These are phyloP conservation scores for Picochlorum sp. DNA, from an alignment of 139 green algal genomes.

Conservation along the genomic window DNA sequence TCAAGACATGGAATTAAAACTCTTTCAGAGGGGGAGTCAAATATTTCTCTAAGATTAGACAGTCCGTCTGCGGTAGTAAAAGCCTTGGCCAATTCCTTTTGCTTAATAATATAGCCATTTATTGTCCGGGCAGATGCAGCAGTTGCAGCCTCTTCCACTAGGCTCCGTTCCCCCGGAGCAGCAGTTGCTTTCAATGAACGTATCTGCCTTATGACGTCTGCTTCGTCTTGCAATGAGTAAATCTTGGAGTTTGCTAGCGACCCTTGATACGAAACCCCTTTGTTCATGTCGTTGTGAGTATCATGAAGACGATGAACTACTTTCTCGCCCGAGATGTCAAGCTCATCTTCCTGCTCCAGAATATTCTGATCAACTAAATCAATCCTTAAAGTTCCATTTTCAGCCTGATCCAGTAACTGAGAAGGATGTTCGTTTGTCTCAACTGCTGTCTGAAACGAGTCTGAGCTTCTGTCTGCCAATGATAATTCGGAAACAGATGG, in stretches of 20 bases:
- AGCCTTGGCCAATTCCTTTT: slow-evolving; percentile 16
- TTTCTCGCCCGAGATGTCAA: too few relatives aligned
- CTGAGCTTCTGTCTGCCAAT: background rate
- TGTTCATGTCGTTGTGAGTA: too few relatives aligned
- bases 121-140: slow-evolving; percentile 16
- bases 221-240: background rate
- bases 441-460: background rate
- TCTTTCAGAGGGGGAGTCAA: slow-evolving; percentile 40
- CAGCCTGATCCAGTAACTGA: too few relatives aligned
- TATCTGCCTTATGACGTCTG: slow-evolving; percentile 48
- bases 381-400: too few relatives aligned
- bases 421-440: too few relatives aligned
- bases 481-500: background rate
- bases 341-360: too few relatives aligned
- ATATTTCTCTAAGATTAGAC: slow-evolving; percentile 57
- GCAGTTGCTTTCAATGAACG: slow-evolving; percentile 28
- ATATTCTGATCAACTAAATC: too few relatives aligned
- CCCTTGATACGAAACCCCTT: too few relatives aligned
- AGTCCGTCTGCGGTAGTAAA: slow-evolving; percentile 55
- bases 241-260: too few relatives aligned
- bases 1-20: slow-evolving; percentile 35
- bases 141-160: slow-evolving; percentile 15
- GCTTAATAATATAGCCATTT: slow-evolving; percentile 10
- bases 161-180: slow-evolving; percentile 7
- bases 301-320: too few relatives aligned